Evolutionary conservation across 73 alveolate species (phyloP).

Genomic region (Loxodes magnus): DNA sequence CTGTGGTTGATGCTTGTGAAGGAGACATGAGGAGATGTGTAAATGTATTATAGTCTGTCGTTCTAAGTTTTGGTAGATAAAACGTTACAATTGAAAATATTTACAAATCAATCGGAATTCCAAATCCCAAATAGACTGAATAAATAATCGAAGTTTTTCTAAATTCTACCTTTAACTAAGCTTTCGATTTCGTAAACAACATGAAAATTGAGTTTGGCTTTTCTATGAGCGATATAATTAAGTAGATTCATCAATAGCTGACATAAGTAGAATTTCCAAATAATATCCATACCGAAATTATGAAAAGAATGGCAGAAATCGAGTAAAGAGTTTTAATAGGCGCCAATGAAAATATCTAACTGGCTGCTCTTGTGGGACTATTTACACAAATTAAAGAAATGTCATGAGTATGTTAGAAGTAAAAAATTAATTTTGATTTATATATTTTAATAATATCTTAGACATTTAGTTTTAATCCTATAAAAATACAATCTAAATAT

Average conservation of each 20-base stretch:
- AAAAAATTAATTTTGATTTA: no score
- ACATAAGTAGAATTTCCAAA: conserved; percentile 25
- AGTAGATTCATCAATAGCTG: conserved; percentile 39
- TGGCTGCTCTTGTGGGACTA: conserved; percentile 56
- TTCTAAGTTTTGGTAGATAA: conserved; percentile 43
- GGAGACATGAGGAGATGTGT: conserved; percentile 96
- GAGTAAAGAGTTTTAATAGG: conserved; percentile 58
- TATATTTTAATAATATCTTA: no score
- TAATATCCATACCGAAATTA: conserved; percentile 27
- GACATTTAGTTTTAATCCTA: no score
- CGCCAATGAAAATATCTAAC: conserved; percentile 53
- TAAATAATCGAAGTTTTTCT: conserved; percentile 16
- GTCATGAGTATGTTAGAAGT: no score
- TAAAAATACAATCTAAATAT: no score
- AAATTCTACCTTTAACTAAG: conserved; percentile 15
- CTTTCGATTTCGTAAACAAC: conserved; percentile 13
- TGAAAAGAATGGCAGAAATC: conserved; percentile 55
- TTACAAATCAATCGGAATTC: conserved; percentile 82
- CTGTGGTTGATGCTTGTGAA: conserved; percentile 68
- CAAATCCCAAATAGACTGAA: conserved; percentile 61
- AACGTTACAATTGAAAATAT: conserved; percentile 47
- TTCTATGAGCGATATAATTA: conserved; percentile 49
- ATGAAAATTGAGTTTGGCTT: conserved; percentile 21
- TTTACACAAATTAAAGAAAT: conserved; percentile 40
- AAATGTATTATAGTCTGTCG: conserved; percentile 75